Percentiles rank a stretch among this genome's conserved stretches.
Conservation (phyloP, 1,284 basidiomycete genomes). For the Neonothopanus nambi region DNA sequence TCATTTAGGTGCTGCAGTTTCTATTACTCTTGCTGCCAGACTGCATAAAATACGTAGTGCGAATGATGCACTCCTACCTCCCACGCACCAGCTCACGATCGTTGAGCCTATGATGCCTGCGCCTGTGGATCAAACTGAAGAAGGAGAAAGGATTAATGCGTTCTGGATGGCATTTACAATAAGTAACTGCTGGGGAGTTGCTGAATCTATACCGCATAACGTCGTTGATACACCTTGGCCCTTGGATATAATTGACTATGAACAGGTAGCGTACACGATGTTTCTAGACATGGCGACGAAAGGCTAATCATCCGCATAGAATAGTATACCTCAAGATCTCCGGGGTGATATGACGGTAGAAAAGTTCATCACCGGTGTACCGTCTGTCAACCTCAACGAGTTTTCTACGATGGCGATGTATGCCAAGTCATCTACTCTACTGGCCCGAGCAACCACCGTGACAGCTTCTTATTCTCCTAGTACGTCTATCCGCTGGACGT, state of each 20-base stretch:
- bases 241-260: conserved; percentile 3
- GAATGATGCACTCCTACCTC: background rate
- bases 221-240: conserved; percentile 15
- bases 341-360: conserved; percentile 2
- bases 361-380: conserved; percentile 1
- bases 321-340: conserved; percentile 3
- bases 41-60: conserved; percentile 11
- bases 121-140: conserved; percentile 8
- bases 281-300: background rate
- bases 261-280: conserved; percentile 5
- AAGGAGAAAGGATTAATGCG: conserved; percentile 15
- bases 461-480: background rate
- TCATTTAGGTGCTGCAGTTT: conserved; percentile 10
- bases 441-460: conserved; percentile 10
- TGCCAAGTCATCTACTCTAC: conserved; percentile 16
- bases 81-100: background rate
- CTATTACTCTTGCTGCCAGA: conserved; percentile 7
- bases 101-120: background rate
- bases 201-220: background rate
- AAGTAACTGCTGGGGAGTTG: conserved; percentile 11
- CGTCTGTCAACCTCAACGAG: background rate
- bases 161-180: conserved; percentile 12
- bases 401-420: conserved; percentile 7
- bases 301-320: background rate
- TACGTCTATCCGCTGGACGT: background rate